Evolutionary conservation across 2,329 filamentous ascomycete species (phyloP), one percentile per base, ranked within the genome.

Genomic region (Pyrenochaeta sp.): DNA sequence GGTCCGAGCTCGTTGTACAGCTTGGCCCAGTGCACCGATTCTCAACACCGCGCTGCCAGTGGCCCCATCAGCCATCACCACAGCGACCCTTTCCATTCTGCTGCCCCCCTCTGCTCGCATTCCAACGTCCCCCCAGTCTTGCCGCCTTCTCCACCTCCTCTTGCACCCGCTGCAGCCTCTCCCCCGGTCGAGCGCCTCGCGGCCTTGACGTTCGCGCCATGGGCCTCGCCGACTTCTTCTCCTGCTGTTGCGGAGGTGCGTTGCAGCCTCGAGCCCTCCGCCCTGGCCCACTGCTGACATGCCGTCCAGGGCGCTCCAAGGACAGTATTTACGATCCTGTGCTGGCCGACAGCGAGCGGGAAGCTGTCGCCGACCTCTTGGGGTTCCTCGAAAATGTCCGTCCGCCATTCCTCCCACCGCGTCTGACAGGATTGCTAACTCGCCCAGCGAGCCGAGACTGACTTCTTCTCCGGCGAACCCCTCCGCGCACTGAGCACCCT

Each of bases 401-500:
- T 44, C 40, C 44, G 31, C 41, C 37, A 28, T 31, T 35, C 42
- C 35, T 27, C 21, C 43, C 46, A 20, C 34, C 32, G 18, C 31
- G 2, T 17, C 36, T 24, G 27, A 45, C 22, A 41, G 35, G 48
- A 68, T 78, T 67, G 75, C n/a, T n/a, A 68, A 64, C 24, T 19
- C 34, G 30, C 22, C 28, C 71, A 96, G 94, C 88, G 94, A 69
- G 88, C 87, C 68, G 94, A 99, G 73, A 97, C 92, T 63, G 93
- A 99, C 74, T 99, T 99, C 83, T 99, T 99, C 76, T 87, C 89
- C 24, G 94, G 94, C 74, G 92, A 96, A 68, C 94, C 94, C 31
- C 84, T 99, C 44, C 88, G 89, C 74, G 93, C 94, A 31, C 78
- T 99, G 44, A 96, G 90, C 74, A 99, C 93, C 9, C 83, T 99